Evolutionary conservation across 163 green algal species (phyloP).

Genomic region (Scenedesmus sp.): DNA sequence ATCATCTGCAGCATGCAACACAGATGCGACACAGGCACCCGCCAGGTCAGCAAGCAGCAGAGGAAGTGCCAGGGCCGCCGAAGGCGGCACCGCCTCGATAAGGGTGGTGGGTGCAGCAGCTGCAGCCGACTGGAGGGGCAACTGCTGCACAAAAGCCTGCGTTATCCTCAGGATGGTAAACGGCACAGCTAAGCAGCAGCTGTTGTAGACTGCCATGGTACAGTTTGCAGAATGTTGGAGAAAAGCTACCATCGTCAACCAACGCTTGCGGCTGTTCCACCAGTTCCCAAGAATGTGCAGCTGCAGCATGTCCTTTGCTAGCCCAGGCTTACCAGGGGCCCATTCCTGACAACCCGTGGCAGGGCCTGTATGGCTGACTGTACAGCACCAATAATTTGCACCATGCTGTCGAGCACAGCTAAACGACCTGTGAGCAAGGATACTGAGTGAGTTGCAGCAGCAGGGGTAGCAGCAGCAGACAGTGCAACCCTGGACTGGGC

Average conservation of each 20-base stretch:
- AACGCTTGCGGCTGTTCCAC: too few relatives aligned
- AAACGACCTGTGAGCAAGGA: not conserved
- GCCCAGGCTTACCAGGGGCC: constrained; percentile 13
- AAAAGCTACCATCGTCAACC: not conserved
- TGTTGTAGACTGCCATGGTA: not conserved
- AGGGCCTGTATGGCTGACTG: constrained; percentile 30
- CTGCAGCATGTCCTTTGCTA: not conserved
- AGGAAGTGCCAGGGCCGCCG: too few relatives aligned
- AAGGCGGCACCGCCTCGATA: too few relatives aligned
- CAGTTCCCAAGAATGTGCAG: too few relatives aligned
- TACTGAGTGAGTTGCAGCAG: not conserved
- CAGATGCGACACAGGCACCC: too few relatives aligned
- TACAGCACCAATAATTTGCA: constrained; percentile 12
- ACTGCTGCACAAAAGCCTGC: too few relatives aligned
- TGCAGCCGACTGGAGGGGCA: too few relatives aligned
- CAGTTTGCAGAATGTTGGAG: not conserved
- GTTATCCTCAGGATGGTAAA: too few relatives aligned
- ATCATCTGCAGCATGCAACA: constrained; percentile 29
- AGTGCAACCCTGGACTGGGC: not conserved
- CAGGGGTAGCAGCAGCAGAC: not conserved
- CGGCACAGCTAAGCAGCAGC: too few relatives aligned
- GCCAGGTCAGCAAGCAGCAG: too few relatives aligned
- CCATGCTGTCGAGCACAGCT: too few relatives aligned
- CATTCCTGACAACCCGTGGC: constrained; percentile 8
- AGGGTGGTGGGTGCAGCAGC: too few relatives aligned